phyloP scores from a whole-genome alignment of 2,329 filamentous ascomycete species.

The Fusarium falciforme region DNA sequence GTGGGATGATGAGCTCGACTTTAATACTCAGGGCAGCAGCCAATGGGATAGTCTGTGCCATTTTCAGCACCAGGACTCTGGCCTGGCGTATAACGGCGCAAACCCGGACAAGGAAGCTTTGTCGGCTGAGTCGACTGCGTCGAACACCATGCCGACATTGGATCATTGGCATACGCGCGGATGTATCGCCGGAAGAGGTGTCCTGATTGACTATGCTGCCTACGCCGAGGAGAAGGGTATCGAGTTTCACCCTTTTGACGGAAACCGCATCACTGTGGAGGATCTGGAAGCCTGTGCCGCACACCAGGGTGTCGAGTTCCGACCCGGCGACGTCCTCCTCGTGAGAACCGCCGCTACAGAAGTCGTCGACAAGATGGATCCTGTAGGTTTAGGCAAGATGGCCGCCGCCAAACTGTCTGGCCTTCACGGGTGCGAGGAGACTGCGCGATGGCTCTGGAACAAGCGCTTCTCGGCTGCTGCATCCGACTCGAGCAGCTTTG shows the following conservation, averaged over 20 bases:
- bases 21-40: slow-evolving; percentile 67
- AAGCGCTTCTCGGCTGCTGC: slow-evolving; percentile 74
- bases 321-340: slow-evolving; percentile 74
- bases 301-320: slow-evolving; percentile 71
- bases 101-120: slow-evolving; percentile 52
- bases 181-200: slow-evolving; percentile 53
- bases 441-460: slow-evolving; percentile 76
- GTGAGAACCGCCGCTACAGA: slow-evolving; percentile 73
- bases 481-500: slow-evolving; percentile 72
- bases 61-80: slow-evolving; percentile 57
- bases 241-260: slow-evolving; percentile 62
- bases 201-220: slow-evolving; percentile 65
- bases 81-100: slow-evolving; percentile 62
- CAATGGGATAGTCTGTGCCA: slow-evolving; percentile 67
- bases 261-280: slow-evolving; percentile 63
- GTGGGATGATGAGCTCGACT: slow-evolving; percentile 61
- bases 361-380: slow-evolving; percentile 61
- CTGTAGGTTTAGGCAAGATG: slow-evolving; percentile 50
- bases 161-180: slow-evolving; percentile 62
- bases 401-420: slow-evolving; percentile 47
- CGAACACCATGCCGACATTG: slow-evolving; percentile 50
- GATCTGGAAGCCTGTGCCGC: slow-evolving; percentile 69
- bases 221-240: slow-evolving; percentile 64
- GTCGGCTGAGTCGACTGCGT: slow-evolving; percentile 13
- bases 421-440: slow-evolving; percentile 60